Evolutionary conservation across 768 basidiomycete species (phyloP), one percentile per base, ranked within the genome.

Genomic region (Sporobolomyces roseus): DNA sequence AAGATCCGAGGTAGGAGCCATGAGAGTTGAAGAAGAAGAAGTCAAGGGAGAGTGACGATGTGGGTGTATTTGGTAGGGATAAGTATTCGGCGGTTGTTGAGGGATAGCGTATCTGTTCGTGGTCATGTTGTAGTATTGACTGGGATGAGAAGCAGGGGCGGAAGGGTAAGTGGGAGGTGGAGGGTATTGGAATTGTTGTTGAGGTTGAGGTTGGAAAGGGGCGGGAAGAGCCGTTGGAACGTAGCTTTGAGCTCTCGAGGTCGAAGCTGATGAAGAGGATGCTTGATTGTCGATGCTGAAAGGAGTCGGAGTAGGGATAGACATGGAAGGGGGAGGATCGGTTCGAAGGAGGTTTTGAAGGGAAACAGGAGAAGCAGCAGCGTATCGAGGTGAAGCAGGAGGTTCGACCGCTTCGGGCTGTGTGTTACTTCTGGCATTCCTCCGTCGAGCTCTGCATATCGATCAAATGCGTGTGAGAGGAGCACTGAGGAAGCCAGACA

Each of bases 331-430:
- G 19, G 58, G 38, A 2, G 53, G 35, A 35, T 52, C 61, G 53
- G 30, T 50, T 29, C 55, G 54, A 8, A 65, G 64, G 3, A 65
- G 25, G 36, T 51, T 58, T 9, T 25, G 23, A 2, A 65, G 55
- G 6, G 64, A 65, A 17, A 55, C 50, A 1, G 64, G 64, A 1
- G 64, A 65, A 5, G 64, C 45, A 7, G 48, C 55, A 2, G 64
- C 56, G 16, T 48, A 45, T 35, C 49, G 56, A n/a, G 63, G 45
- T 45, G 21, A n/a, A 29, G 63, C 27, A 3, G 53, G 29, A 16
- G 43, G 63, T 14, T 36, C 49, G 19, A 49, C 14, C 23, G 36
- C 38, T 41, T 17, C 16, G 12, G 61, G 29, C 27, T 50, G 50
- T 25, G 61, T 35, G 8, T 1, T 21, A 35, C 45, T 54, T 35